These are phyloP conservation scores for Sodiomyces alkalinus DNA, from an alignment of 2,329 filamentous ascomycete species.

Conservation along the genomic window DNA sequence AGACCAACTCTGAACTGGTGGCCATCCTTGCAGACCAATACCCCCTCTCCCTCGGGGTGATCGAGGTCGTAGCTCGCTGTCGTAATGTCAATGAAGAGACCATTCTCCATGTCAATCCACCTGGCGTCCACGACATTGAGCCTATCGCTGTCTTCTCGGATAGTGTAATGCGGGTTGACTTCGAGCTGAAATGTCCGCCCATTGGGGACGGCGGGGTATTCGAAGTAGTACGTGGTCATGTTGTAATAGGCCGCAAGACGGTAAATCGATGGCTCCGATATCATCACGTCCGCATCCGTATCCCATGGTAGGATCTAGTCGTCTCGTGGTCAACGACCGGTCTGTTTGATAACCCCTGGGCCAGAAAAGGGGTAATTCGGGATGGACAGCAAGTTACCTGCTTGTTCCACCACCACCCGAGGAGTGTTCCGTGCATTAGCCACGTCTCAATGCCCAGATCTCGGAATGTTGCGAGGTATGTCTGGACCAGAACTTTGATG, in stretches of 20 bases:
- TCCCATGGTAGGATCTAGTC: conserved; percentile 61
- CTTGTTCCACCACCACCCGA: conserved; percentile 79
- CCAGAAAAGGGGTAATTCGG: not conserved
- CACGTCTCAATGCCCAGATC: conserved; percentile 59
- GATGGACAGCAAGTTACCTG: conserved; percentile 16
- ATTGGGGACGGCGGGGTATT: conserved; percentile 20
- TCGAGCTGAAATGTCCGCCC: conserved; percentile 33
- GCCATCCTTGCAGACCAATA: conserved; percentile 34
- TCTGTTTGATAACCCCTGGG: no score
- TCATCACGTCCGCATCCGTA: conserved; percentile 61
- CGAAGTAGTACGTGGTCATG: conserved; percentile 30
- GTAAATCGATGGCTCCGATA: conserved; percentile 49
- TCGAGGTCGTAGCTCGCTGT: conserved; percentile 31
- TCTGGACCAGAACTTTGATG: conserved; percentile 51
- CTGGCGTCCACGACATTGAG: conserved; percentile 31
- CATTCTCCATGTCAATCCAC: conserved; percentile 31
- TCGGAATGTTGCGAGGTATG: conserved; percentile 54
- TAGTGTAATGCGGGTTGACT: conserved; percentile 26
- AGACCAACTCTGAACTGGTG: conserved; percentile 28
- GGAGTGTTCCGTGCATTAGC: conserved; percentile 70
- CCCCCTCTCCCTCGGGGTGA: conserved; percentile 25
- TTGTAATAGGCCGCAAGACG: conserved; percentile 55
- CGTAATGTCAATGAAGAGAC: conserved; percentile 35
- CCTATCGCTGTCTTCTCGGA: conserved; percentile 20
- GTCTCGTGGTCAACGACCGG: no score